phyloP scores from a whole-genome alignment of 2,329 filamentous ascomycete species.

The Clonostachys byssicola region DNA sequence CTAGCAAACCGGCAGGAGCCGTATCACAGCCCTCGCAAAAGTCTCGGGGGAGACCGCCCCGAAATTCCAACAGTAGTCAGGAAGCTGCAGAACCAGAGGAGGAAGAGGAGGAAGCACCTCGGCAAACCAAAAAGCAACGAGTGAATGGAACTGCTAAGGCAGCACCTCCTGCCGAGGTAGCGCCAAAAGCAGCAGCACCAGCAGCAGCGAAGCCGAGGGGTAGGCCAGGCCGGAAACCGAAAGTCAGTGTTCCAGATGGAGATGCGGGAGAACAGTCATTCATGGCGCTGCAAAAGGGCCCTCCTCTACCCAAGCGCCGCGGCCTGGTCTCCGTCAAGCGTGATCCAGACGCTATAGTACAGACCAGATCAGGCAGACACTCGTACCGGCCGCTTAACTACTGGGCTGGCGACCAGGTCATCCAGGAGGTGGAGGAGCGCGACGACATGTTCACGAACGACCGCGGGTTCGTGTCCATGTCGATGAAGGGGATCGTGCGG shows the following conservation, averaged over 20 bases:
- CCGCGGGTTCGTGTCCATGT: conserved; percentile 54
- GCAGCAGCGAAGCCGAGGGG: conserved; percentile 1
- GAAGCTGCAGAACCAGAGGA: conserved; percentile 6
- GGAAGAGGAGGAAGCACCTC: conserved; percentile 4
- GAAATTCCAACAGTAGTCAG: neutral
- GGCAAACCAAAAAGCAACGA: conserved; percentile 7
- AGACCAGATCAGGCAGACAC: conserved; percentile 72
- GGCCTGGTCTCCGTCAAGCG: conserved; percentile 49
- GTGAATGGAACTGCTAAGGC: neutral
- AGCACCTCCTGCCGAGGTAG: too few relatives aligned
- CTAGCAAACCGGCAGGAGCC: conserved; percentile 8
- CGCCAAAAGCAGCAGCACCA: neutral
- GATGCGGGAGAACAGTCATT: conserved; percentile 40
- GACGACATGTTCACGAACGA: conserved; percentile 35
- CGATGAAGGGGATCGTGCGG: conserved; percentile 74
- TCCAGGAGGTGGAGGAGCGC: conserved; percentile 60
- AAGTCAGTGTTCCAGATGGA: conserved; percentile 23
- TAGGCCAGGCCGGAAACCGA: conserved; percentile 3
- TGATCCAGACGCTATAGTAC: conserved; percentile 45
- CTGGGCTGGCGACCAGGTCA: conserved; percentile 80
- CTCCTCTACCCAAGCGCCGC: conserved; percentile 50
- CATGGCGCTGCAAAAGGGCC: conserved; percentile 45
- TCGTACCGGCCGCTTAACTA: conserved; percentile 76
- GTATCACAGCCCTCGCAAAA: conserved; percentile 8
- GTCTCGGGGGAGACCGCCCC: conserved; percentile 6